Percentiles rank a stretch among this genome's conserved stretches.
Conservation (phyloP, 2,329 filamentous ascomycete genomes). For the Xylariales sp. region DNA sequence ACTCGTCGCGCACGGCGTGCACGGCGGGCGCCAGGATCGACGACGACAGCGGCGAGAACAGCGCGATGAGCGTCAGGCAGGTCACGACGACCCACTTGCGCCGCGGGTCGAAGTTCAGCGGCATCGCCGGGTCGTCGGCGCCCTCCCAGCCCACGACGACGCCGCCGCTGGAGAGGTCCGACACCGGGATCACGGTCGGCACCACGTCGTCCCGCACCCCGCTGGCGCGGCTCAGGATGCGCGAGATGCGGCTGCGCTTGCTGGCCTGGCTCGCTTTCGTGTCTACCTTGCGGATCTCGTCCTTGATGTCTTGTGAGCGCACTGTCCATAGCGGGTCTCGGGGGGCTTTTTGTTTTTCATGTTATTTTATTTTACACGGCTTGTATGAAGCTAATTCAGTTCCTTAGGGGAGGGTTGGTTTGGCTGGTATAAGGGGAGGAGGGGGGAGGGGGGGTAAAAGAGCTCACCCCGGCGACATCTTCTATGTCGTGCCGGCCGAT, state of each 20-base stretch:
- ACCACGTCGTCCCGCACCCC: slow-evolving; percentile 49
- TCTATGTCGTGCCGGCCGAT: slow-evolving; percentile 29
- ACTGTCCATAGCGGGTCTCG: not conserved
- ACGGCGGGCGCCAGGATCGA: slow-evolving; percentile 68
- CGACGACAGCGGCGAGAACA: slow-evolving; percentile 74
- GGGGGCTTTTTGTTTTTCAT: too few relatives aligned
- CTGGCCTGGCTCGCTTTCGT: slow-evolving; percentile 28
- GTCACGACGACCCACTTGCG: slow-evolving; percentile 70
- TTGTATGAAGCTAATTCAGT: too few relatives aligned
- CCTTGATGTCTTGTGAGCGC: slow-evolving; percentile 25
- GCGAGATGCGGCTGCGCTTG: slow-evolving; percentile 40
- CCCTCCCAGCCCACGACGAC: slow-evolving; percentile 71
- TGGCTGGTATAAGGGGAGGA: too few relatives aligned
- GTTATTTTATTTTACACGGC: too few relatives aligned
- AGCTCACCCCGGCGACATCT: slow-evolving; percentile 25
- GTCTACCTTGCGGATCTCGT: slow-evolving; percentile 34
- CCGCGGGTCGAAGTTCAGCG: slow-evolving; percentile 65
- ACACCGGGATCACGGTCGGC: slow-evolving; percentile 56
- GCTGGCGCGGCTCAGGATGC: slow-evolving; percentile 44
- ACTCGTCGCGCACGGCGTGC: slow-evolving; percentile 57
- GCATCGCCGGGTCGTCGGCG: slow-evolving; percentile 67
- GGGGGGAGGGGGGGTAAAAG: too few relatives aligned
- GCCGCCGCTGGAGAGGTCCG: slow-evolving; percentile 57
- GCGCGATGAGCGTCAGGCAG: slow-evolving; percentile 69
- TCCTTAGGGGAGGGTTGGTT: too few relatives aligned